A percentile compares a stretch with the other conserved stretches of the same genome.
Conservation (phyloP, 2,329 filamentous ascomycete genomes). For the Coccinonectria pachysandricola region DNA sequence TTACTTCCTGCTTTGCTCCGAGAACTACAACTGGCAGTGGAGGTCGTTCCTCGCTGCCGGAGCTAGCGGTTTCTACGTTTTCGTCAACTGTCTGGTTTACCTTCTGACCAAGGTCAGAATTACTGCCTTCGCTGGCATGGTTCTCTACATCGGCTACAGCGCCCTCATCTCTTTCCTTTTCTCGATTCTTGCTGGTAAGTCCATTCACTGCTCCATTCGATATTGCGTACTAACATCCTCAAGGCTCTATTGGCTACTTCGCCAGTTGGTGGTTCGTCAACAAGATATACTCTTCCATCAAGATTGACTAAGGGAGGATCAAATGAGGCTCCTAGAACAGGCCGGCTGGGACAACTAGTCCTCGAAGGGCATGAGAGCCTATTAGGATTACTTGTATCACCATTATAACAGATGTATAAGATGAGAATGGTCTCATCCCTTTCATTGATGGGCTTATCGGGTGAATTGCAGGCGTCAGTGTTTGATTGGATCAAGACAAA, state of each 20-base stretch:
- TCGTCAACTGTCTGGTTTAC: conserved; percentile 82
- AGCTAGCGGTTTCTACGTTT: conserved; percentile 84
- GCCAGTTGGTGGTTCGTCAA: conserved; percentile 89
- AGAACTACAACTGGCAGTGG: conserved; percentile 99
- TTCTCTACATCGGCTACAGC: conserved; percentile 91
- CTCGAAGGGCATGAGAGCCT: too few relatives aligned
- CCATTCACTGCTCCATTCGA: background rate
- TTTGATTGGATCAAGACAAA: too few relatives aligned
- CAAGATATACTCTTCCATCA: conserved; percentile 95
- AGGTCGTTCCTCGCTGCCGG: conserved; percentile 85
- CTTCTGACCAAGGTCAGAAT: conserved; percentile 83
- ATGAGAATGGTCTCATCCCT: too few relatives aligned
- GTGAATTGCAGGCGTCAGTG: too few relatives aligned
- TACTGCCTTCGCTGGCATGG: conserved; percentile 71
- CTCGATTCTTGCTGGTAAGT: conserved; percentile 86
- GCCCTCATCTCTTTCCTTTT: conserved; percentile 81
- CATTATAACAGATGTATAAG: too few relatives aligned
- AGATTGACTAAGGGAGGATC: conserved; percentile 88
- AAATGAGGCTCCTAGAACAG: too few relatives aligned
- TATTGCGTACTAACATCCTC: conserved; percentile 8
- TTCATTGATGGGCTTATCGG: too few relatives aligned
- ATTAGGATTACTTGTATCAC: too few relatives aligned
- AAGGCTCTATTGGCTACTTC: conserved; percentile 92
- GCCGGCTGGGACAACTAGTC: too few relatives aligned
- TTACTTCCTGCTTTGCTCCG: conserved; percentile 89